phyloP scores from a whole-genome alignment of 2,329 filamentous ascomycete genomes.

The Thielaviopsis punctulata region DNA sequence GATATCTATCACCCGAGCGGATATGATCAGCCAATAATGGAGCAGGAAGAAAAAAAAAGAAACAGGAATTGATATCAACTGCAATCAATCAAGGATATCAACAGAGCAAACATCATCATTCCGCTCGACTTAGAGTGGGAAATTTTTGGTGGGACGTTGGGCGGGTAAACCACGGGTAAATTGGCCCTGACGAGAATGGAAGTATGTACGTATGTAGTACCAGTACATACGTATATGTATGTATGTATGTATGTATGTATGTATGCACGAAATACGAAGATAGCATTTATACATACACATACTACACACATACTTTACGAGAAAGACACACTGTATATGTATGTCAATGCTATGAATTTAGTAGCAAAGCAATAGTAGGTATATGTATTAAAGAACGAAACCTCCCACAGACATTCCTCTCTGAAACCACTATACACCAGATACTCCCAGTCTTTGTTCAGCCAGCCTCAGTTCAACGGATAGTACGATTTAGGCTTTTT shows the following conservation, averaged over 20 bases:
- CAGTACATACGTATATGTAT: too few species aligned
- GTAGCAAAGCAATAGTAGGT: too few species aligned
- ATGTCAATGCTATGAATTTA: too few species aligned
- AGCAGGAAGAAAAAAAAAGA: background rate
- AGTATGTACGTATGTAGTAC: too few species aligned
- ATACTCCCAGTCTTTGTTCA: too few species aligned
- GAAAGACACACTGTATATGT: background rate
- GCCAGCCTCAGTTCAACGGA: conserved; percentile 2
- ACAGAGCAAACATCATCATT: background rate
- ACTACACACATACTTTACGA: background rate
- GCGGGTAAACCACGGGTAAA: conserved; percentile 12
- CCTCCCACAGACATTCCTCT: too few species aligned
- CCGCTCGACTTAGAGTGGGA: conserved; percentile 4
- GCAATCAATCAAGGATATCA: background rate
- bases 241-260: too few species aligned
- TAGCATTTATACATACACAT: too few species aligned
- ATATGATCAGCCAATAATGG: background rate
- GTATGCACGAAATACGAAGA: too few species aligned
- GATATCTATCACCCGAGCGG: background rate
- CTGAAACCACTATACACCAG: too few species aligned
- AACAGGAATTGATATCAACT: background rate
- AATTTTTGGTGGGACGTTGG: conserved; percentile 13
- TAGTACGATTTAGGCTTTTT: conserved; percentile 10
- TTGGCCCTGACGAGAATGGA: too few species aligned
- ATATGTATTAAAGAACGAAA: too few species aligned